Conservation (phyloP, 148 eudicot species). For the Tetragonia tetragonoides region DNA sequence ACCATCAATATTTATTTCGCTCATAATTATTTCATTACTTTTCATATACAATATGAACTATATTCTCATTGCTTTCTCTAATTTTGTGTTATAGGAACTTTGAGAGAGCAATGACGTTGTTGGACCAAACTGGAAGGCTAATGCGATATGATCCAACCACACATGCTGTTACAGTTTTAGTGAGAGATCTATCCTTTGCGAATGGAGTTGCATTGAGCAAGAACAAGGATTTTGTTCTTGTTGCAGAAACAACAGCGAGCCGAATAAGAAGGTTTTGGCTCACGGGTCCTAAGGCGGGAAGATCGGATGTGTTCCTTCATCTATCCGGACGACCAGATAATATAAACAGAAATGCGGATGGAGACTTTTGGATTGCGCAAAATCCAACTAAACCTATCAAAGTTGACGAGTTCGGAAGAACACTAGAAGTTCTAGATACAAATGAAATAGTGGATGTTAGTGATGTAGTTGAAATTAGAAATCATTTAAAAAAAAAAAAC, state of each 20-base stretch:
- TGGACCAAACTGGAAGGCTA: slow-evolving; percentile 27
- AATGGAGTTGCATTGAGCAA: slow-evolving; percentile 30
- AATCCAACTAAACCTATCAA: slow-evolving; percentile 11
- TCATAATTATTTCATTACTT: no score
- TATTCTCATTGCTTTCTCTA: no score
- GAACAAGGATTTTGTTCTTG: slow-evolving; percentile 23
- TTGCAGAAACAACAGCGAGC: slow-evolving; percentile 22
- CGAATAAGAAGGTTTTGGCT: slow-evolving; percentile 30
- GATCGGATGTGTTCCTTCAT: slow-evolving; percentile 19
- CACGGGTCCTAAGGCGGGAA: slow-evolving; percentile 16
- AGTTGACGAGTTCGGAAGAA: slow-evolving; percentile 20
- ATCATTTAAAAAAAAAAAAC: neutral
- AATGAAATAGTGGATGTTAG: neutral
- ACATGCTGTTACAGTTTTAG: slow-evolving; percentile 14
- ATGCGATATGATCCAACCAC: slow-evolving; percentile 27
- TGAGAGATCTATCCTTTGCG: slow-evolving; percentile 20
- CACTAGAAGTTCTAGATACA: slow-evolving; percentile 10
- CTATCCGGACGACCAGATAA: slow-evolving; percentile 23
- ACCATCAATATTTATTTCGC: no score
- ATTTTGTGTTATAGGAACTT: slow-evolving; percentile 6
- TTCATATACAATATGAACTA: no score
- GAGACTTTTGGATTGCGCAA: slow-evolving; percentile 32
- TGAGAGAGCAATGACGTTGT: neutral
- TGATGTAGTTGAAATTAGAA: slow-evolving; percentile 10
- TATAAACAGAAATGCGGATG: slow-evolving; percentile 16